Percentiles rank a stretch among this genome's conserved stretches.
phyloP scores from a whole-genome alignment of 768 basidiomycete genomes.

The Amanita rimosa region DNA sequence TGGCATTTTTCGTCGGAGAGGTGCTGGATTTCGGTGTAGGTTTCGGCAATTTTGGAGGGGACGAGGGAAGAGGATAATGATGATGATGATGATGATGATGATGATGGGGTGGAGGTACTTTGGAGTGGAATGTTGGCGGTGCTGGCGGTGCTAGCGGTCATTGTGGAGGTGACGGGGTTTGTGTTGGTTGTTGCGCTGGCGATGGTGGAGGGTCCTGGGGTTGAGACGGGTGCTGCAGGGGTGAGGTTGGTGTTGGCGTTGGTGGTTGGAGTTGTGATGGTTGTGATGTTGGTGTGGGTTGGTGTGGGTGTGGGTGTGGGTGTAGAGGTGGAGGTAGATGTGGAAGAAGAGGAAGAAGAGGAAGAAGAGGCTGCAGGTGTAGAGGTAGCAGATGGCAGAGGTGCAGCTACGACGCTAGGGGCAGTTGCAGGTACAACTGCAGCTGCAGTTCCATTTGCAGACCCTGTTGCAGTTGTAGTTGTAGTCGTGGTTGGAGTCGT shows the following conservation, averaged over 20 bases:
- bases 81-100: background rate
- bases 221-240: constrained; percentile 22
- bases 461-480: constrained; percentile 24
- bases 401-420: too few relatives aligned
- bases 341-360: constrained; percentile 5
- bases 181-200: too few relatives aligned
- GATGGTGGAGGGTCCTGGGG: background rate
- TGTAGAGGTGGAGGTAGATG: constrained; percentile 14
- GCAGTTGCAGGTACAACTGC: too few relatives aligned
- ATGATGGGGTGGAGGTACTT: constrained; percentile 7
- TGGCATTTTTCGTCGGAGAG: constrained; percentile 34
- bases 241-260: constrained; percentile 18
- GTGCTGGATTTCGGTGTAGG: constrained; percentile 33
- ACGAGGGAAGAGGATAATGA: constrained; percentile 15
- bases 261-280: background rate
- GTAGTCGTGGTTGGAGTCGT: too few relatives aligned
- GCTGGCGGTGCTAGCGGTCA: too few relatives aligned
- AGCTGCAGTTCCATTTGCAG: background rate
- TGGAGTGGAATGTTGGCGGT: constrained; percentile 7
- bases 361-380: constrained; percentile 6
- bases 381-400: too few relatives aligned
- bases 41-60: constrained; percentile 31
- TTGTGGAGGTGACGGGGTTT: too few relatives aligned
- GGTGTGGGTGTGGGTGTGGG: constrained; percentile 12
- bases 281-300: constrained; percentile 15